Conservation (phyloP, 257 asterid species). For the Penstemon barbatus region DNA sequence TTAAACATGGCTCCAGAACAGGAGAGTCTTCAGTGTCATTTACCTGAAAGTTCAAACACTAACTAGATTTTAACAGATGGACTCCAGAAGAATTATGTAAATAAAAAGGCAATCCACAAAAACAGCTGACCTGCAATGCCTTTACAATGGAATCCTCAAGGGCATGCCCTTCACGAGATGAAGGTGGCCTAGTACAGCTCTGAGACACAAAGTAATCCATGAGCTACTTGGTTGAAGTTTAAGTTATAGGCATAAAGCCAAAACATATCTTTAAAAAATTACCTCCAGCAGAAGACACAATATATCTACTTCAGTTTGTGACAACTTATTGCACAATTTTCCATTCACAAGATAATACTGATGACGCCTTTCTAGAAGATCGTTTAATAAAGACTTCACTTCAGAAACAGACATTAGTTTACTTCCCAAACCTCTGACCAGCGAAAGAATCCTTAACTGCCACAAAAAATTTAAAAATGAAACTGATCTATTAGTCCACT, state of each 20-base stretch:
- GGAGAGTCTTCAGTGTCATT: conserved; percentile 52
- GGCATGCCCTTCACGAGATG: conserved; percentile 42
- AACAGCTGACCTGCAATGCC: conserved; percentile 65
- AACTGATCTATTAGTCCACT: conserved; percentile 10
- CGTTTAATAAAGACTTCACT: conserved; percentile 51
- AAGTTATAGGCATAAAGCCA: conserved; percentile 1
- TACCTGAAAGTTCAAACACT: conserved; percentile 43
- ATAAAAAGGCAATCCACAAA: conserved; percentile 9
- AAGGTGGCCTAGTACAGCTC: conserved; percentile 50
- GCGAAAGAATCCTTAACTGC: conserved; percentile 71
- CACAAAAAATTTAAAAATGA: conserved; percentile 27
- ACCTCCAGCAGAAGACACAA: conserved; percentile 87
- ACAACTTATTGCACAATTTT: conserved; percentile 41
- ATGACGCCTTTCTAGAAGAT: conserved; percentile 60
- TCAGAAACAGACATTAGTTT: conserved; percentile 47
- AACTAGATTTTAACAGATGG: conserved; percentile 21
- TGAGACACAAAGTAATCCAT: conserved; percentile 32
- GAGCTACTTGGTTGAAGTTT: conserved; percentile 6
- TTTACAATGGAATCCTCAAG: conserved; percentile 46
- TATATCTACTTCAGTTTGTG: conserved; percentile 58
- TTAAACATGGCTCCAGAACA: conserved; percentile 65
- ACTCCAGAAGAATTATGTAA: conserved; percentile 7
- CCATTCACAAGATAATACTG: conserved; percentile 41
- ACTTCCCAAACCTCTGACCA: conserved; percentile 72
- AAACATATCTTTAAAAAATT: conserved; percentile 22